Conservation (phyloP, 2,329 filamentous ascomycete species). For the Neonectria neomacrospora region DNA sequence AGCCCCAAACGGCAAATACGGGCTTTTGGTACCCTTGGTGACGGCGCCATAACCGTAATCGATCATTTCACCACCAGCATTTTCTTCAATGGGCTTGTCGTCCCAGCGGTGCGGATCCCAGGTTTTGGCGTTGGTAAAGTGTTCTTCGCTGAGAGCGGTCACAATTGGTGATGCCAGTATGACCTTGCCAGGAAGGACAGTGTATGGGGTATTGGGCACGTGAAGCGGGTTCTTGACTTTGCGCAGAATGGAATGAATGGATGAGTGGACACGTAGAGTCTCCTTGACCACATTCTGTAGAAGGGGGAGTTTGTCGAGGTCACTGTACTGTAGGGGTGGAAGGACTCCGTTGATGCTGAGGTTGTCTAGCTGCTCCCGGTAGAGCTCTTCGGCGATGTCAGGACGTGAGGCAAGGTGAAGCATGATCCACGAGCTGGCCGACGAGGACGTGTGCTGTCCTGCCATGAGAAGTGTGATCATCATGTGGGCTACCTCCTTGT, state of each 20-base stretch:
- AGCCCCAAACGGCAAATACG: constrained; percentile 75
- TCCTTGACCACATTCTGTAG: constrained; percentile 75
- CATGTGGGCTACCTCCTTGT: constrained; percentile 83
- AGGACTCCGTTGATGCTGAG: constrained; percentile 61
- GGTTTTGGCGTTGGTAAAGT: constrained; percentile 61
- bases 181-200: constrained; percentile 63
- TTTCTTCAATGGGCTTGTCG: constrained; percentile 22
- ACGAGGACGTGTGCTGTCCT: constrained; percentile 83
- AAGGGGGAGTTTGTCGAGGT: constrained; percentile 69
- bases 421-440: constrained; percentile 81
- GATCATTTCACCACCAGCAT: constrained; percentile 31
- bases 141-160: constrained; percentile 60
- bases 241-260: constrained; percentile 79
- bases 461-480: constrained; percentile 90
- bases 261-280: constrained; percentile 76
- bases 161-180: constrained; percentile 57
- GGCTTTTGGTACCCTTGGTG: constrained; percentile 49
- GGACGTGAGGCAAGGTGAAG: constrained; percentile 77
- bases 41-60: constrained; percentile 48
- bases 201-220: constrained; percentile 66
- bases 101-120: constrained; percentile 50
- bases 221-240: constrained; percentile 75
- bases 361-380: constrained; percentile 70
- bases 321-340: constrained; percentile 66
- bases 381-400: constrained; percentile 75